Base-by-base conservation (phyloP, 177 flowering plant genomes). In the Vitis hybrid region DNA sequence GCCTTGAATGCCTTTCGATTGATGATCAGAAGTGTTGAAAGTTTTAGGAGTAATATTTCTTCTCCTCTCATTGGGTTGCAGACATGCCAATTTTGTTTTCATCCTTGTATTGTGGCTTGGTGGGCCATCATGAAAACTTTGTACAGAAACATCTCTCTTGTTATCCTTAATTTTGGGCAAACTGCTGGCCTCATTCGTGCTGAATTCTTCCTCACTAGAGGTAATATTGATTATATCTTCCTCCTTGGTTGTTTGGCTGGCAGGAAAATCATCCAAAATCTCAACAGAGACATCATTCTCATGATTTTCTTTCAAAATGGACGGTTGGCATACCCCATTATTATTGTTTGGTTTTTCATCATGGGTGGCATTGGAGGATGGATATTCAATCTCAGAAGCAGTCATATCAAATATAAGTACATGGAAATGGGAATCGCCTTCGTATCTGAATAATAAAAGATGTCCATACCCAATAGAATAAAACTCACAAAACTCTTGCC, bases 371-470 rank as follows among this genome's bases (percentile, higher is more conserved):
- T 49, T 12, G n/a, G 32, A 2, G 58, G 5, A 11, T 14, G 72
- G 75, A 54, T 76, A 68, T 32, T 71, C 66, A 11, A 71, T 68
- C 62, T 71, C 75, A 6, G 55, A 50, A 58, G 75, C 70, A 52
- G 32, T 58, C 32, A 7, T 68, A 27, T 76, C 75, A 35, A 71
- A 76, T 57, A 76, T 68, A 48, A 59, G n/a, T 5, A 72, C 79
- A 63, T 71, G n/a, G 57, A 76, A 76, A 51, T 50, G 40, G 13
- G 62, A 70, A 30, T 61, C 35, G 15, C 66, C 75, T 19, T 57
- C 46, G 35, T 62, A 64, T 21, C 30, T 60, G 60, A 76, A 76
- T 3, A 76, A 49, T 3, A 76, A 6, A 30, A 76, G 35, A 35
- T 61, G 24, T 5, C 71, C 71, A 10, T 27, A 15, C 1, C 11